Evolutionary conservation across 192 early-diverging fungal genomes (phyloP), one percentile per base, ranked within the genome.

Genomic region (Anaeromyces robustus): DNA sequence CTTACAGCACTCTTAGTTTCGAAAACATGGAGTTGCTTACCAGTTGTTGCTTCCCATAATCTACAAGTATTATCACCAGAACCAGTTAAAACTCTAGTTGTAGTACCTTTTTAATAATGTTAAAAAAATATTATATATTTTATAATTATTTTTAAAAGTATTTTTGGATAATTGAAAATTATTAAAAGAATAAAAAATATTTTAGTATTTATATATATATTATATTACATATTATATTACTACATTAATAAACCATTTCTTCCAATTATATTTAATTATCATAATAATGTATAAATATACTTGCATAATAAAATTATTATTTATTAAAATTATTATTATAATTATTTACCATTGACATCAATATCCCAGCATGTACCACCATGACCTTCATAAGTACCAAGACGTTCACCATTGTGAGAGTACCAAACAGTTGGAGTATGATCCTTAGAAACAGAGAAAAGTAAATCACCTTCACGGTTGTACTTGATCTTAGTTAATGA

Each of bases 401-500:
- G 88, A 77, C 95, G 92, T 89, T 99, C 98, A 81, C 98, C 98
- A 85, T 97, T 99, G 87, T 96, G 94, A 77, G 97, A 94, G 84
- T 93, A 98, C 98, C 98, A 99, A 77, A 95, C 93, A 82, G 93
- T 95, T 77, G 94, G 93, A 80, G 94, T 89, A 82, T 93, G 93
- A 90, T 99, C 98, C 87, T 99, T 99, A 39, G 95, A 92, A 78
- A 92, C 92, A 12, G 96, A 94, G 88, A 99, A 97, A 78, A 99
- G 87, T 80, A 99, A 89, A 86, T 99, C 98, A 59, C 98, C 98
- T 84, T 98, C 98, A 37, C 89, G 84, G 90, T 99, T 99, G 92
- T 98, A 99, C 86, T 95, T 95, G 86, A 99, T 92, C 85, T 96
- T 96, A 43, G 98, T 99, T 82, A 99, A 87, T 43, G 98, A 92